These are phyloP conservation scores for Russula lepida DNA, from an alignment of 768 basidiomycete genomes.

Conservation along the genomic window DNA sequence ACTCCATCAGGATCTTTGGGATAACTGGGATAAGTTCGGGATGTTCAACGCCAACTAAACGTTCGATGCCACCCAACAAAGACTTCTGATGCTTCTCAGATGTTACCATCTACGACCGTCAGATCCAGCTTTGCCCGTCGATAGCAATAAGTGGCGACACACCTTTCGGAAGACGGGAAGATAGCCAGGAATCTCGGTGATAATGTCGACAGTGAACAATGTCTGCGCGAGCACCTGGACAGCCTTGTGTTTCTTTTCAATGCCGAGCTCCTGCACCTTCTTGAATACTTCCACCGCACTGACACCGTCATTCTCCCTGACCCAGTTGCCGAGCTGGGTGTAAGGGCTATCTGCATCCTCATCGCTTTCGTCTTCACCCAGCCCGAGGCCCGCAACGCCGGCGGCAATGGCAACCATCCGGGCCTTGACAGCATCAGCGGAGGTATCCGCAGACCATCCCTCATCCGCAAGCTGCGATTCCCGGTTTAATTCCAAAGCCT, in stretches of 20 bases:
- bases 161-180: conserved; percentile 72
- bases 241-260: conserved; percentile 92
- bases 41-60: conserved; percentile 64
- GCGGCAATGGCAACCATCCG: conserved; percentile 66
- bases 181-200: conserved; percentile 57
- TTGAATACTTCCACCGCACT: conserved; percentile 67
- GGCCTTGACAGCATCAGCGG: conserved; percentile 77
- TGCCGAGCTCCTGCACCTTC: conserved; percentile 83
- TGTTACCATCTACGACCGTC: conserved; percentile 59
- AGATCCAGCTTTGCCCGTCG: neutral
- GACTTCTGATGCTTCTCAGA: conserved; percentile 96
- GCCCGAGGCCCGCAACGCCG: conserved; percentile 43
- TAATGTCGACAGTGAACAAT: conserved; percentile 68
- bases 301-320: conserved; percentile 58
- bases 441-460: conserved; percentile 91
- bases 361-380: conserved; percentile 84
- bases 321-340: conserved; percentile 73
- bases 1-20: conserved; percentile 88
- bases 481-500: conserved; percentile 66
- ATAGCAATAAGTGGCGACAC: conserved; percentile 23
- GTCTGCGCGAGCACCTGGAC: conserved; percentile 75
- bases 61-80: conserved; percentile 88
- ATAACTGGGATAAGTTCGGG: conserved; percentile 64
- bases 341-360: conserved; percentile 86
- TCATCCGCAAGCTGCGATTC: conserved; percentile 56